These are phyloP conservation scores for Mortierella sp. DNA, from an alignment of 371 early-diverging fungal species.

Conservation along the genomic window DNA sequence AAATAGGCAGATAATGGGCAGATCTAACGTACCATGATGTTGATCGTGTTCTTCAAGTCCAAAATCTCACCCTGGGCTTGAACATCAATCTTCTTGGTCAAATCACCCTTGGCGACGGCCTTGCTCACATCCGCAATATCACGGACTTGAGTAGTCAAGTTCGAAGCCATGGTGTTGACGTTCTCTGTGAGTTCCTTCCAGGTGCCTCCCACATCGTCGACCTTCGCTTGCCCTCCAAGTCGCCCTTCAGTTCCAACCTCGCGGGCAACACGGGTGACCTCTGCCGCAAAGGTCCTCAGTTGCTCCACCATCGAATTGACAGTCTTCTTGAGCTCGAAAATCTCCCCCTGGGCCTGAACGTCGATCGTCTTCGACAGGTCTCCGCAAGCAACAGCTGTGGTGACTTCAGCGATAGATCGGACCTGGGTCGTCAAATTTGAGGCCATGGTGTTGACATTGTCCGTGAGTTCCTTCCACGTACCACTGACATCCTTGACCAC, in stretches of 20 bases:
- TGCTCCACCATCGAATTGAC: slow-evolving; percentile 75
- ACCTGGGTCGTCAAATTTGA: slow-evolving; percentile 51
- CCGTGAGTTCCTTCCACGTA: slow-evolving; percentile 67
- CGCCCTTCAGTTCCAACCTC: slow-evolving; percentile 75
- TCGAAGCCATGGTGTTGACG: slow-evolving; percentile 71
- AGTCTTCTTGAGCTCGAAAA: slow-evolving; percentile 61
- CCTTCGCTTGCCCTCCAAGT: slow-evolving; percentile 70
- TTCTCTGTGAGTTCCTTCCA: slow-evolving; percentile 72
- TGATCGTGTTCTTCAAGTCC: slow-evolving; percentile 65
- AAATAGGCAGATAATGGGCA: too few species aligned
- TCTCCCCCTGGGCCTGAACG: slow-evolving; percentile 58
- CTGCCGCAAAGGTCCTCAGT: slow-evolving; percentile 30
- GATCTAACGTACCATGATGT: slow-evolving; percentile 12
- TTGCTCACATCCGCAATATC: background rate
- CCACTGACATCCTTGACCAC: too few species aligned
- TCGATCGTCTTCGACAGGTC: slow-evolving; percentile 66
- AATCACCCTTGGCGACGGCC: background rate
- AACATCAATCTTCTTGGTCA: background rate
- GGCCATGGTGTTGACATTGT: slow-evolving; percentile 65
- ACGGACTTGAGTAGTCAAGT: slow-evolving; percentile 57
- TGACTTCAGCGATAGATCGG: slow-evolving; percentile 59
- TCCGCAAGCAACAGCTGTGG: slow-evolving; percentile 62
- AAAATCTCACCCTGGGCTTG: background rate
- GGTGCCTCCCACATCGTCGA: slow-evolving; percentile 66
- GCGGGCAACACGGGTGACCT: slow-evolving; percentile 63